phyloP scores from a whole-genome alignment of 2,329 filamentous ascomycete genomes.

The Lasiodiplodia gonubiensis region DNA sequence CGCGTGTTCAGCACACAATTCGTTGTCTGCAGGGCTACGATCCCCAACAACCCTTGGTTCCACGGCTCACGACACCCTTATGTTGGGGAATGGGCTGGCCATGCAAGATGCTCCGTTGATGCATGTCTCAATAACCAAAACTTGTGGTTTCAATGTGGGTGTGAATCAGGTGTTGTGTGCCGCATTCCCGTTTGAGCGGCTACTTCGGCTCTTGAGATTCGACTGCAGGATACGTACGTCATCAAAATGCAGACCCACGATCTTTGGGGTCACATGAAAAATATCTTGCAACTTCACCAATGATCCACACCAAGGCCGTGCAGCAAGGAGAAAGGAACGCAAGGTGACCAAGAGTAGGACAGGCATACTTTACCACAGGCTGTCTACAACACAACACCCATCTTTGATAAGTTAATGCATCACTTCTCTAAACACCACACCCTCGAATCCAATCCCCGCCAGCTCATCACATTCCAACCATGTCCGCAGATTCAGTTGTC shows the following conservation, averaged over 20 bases:
- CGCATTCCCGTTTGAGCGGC: background rate
- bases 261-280: background rate
- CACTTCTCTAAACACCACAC: background rate
- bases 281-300: background rate
- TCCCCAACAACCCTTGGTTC: constrained; percentile 11
- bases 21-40: background rate
- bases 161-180: background rate
- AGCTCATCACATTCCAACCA: constrained; percentile 3
- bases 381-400: background rate
- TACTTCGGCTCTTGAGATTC: background rate
- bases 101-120: background rate
- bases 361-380: background rate
- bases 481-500: constrained; percentile 45
- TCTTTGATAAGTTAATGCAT: background rate
- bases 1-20: background rate
- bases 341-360: background rate
- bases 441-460: background rate
- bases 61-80: constrained; percentile 8
- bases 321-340: background rate
- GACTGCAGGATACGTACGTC: background rate
- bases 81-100: background rate
- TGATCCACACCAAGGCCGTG: background rate
- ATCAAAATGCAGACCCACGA: background rate
- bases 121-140: background rate
- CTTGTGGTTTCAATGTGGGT: background rate